Evolutionary conservation across 73 alveolate species (phyloP), one percentile per base, ranked within the genome.

Genomic region (Stentor roeselii): DNA sequence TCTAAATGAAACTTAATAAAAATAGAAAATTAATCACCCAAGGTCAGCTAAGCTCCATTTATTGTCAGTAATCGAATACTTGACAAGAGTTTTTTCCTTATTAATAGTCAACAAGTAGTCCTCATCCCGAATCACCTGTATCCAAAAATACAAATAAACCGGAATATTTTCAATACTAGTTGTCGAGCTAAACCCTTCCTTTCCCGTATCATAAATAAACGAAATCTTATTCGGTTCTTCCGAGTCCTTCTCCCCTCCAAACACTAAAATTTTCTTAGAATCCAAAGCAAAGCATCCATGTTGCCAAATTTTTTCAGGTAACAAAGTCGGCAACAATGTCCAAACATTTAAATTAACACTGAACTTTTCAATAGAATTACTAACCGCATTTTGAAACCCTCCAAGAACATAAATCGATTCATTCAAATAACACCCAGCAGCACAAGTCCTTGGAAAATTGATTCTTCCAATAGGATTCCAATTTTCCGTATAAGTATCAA

Each of bases 261-360:
- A 67, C 21, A 67, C 34, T 40, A 67, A 67, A 21, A 67, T 67
- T 32, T 34, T 21, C 42, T 21, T 21, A 67, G 80, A 67, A 67
- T 67, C 80, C 2, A 67, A n/a, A 67, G 80, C 80, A 67, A 21
- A 67, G 41, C 80, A 67, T n/a, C 80, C 80, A 67, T 67, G 80
- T 32, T 67, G 80, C 80, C 80, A 67, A 2, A 67, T 21, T 67
- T 32, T 67, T 21, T 67, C 80, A 67, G 80, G 80, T 27, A 67
- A 40, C 11, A 67, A 36, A 21, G 80, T 67, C 11, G 80, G 80
- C 80, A 67, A 2, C 2, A 67, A 67, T 1, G n/a, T 21, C 80
- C 80, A 67, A 67, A 21, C 21, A 67, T 67, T 67, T 27, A 30
- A 21, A 21, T 67, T 27, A n/a, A 67, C 34, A 67, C 41, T 21